Evolutionary conservation across 495 filamentous ascomycete genomes (phyloP).

Genomic region (Daldinia vernicosa): DNA sequence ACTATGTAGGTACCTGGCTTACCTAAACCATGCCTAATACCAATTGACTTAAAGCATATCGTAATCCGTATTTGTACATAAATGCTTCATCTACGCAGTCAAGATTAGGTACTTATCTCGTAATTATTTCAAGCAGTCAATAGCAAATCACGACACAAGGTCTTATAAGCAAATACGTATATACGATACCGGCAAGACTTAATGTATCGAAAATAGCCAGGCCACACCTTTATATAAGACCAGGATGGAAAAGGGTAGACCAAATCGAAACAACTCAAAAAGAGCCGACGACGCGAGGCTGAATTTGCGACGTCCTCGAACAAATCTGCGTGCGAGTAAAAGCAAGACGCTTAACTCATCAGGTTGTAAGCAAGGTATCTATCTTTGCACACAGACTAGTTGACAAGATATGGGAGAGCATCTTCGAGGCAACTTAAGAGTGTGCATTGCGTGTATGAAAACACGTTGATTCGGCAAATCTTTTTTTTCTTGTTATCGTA

Average conservation of each 20-base stretch:
- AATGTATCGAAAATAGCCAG: constrained; percentile 34
- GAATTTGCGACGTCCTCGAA: constrained; percentile 41
- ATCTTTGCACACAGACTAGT: constrained; percentile 97
- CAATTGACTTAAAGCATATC: neutral
- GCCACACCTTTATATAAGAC: constrained; percentile 26
- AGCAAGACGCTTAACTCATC: constrained; percentile 56
- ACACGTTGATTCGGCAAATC: neutral
- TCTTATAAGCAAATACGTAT: constrained; percentile 1
- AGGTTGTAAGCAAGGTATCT: constrained; percentile 53
- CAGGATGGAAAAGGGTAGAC: constrained; percentile 26
- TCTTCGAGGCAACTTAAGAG: constrained; percentile 91
- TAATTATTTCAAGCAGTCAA: neutral
- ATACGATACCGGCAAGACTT: neutral
- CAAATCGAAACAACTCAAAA: constrained; percentile 25
- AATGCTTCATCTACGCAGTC: neutral
- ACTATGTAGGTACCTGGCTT: neutral
- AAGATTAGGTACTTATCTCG: neutral
- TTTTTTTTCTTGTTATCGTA: neutral
- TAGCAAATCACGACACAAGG: neutral
- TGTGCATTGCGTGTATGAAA: constrained; percentile 63
- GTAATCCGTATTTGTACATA: neutral
- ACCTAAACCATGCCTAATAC: too few relatives aligned
- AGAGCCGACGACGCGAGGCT: constrained; percentile 28
- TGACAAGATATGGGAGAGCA: constrained; percentile 78
- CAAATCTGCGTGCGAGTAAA: constrained; percentile 35